Evolutionary conservation across 441 rosid genomes (phyloP).

Genomic region (Populus hybrid): DNA sequence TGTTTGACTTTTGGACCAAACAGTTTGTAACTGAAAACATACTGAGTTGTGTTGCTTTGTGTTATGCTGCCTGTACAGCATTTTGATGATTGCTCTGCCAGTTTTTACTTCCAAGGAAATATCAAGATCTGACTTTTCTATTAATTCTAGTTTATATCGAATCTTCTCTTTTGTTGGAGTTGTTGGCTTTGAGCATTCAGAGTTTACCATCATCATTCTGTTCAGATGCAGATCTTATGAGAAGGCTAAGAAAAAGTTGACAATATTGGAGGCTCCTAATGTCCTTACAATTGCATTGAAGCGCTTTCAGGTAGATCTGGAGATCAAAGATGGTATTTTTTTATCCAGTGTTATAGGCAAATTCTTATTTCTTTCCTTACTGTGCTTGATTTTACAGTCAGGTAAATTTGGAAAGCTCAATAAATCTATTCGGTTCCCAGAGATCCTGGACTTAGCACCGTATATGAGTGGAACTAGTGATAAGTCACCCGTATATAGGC

Average conservation of each 20-base stretch:
- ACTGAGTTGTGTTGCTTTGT: too few species aligned
- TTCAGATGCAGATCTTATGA: conserved; percentile 85
- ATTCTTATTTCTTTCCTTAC: conserved; percentile 34
- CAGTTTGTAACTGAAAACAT: too few species aligned
- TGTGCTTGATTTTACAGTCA: conserved; percentile 48
- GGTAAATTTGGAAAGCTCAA: conserved; percentile 95
- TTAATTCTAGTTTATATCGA: neutral
- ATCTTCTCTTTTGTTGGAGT: neutral
- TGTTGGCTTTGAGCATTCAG: conserved; percentile 5
- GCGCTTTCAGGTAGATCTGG: conserved; percentile 75
- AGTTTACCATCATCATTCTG: conserved; percentile 3
- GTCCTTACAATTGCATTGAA: conserved; percentile 90
- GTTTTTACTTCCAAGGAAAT: too few species aligned
- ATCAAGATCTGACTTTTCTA: too few species aligned
- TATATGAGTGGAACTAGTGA: conserved; percentile 83
- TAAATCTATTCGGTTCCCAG: conserved; percentile 75
- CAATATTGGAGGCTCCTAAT: conserved; percentile 89
- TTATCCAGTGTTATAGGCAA: neutral
- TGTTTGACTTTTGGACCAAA: too few species aligned
- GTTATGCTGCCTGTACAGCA: too few species aligned
- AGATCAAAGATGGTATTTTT: conserved; percentile 6
- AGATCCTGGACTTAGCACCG: conserved; percentile 83
- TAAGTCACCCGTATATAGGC: conserved; percentile 76
- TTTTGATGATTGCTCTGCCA: too few species aligned
- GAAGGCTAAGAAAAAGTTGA: conserved; percentile 89